These are phyloP conservation scores for Phytophthora lateralis DNA, from an alignment of 352 stramenopile species.

Conservation along the genomic window DNA sequence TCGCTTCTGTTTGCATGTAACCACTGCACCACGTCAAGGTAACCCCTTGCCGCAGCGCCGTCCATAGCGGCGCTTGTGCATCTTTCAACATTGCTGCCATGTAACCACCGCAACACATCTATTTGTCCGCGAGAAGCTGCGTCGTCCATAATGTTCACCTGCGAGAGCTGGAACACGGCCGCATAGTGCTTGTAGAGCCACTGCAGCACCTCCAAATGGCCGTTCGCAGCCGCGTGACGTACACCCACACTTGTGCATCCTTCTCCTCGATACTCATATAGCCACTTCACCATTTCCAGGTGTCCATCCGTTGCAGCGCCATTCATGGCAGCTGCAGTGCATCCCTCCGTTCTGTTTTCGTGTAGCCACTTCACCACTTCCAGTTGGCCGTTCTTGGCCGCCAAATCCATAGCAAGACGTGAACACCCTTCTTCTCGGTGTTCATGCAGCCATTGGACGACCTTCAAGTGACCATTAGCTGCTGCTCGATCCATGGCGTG, in stretches of 20 bases:
- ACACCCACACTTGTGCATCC: slow-evolving; percentile 42
- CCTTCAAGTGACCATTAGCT: slow-evolving; percentile 45
- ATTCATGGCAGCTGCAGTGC: too few species aligned
- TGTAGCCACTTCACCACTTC: too few species aligned
- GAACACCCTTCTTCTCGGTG: slow-evolving; percentile 10
- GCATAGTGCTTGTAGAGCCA: slow-evolving; percentile 47
- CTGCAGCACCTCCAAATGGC: slow-evolving; percentile 45
- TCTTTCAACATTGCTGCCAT: slow-evolving; percentile 19
- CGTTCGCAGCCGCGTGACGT: slow-evolving; percentile 44
- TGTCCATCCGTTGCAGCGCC: too few species aligned
- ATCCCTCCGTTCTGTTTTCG: too few species aligned
- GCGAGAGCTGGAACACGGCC: slow-evolving; percentile 26
- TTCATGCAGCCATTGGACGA: slow-evolving; percentile 55
- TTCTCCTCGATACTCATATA: slow-evolving; percentile 31
- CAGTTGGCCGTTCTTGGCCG: not conserved
- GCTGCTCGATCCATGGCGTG: slow-evolving; percentile 55
- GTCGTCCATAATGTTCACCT: slow-evolving; percentile 44
- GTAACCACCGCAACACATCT: slow-evolving; percentile 40
- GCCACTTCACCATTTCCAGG: slow-evolving; percentile 25
- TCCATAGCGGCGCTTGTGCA: slow-evolving; percentile 52
- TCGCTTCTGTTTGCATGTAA: slow-evolving; percentile 42
- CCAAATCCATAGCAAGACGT: not conserved
- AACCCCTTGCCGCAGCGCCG: slow-evolving; percentile 35
- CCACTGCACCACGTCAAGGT: slow-evolving; percentile 49
- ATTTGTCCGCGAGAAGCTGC: slow-evolving; percentile 43